These are phyloP conservation scores for Ogataea saltuana DNA, from an alignment of 805 yeast species.

Conservation along the genomic window DNA sequence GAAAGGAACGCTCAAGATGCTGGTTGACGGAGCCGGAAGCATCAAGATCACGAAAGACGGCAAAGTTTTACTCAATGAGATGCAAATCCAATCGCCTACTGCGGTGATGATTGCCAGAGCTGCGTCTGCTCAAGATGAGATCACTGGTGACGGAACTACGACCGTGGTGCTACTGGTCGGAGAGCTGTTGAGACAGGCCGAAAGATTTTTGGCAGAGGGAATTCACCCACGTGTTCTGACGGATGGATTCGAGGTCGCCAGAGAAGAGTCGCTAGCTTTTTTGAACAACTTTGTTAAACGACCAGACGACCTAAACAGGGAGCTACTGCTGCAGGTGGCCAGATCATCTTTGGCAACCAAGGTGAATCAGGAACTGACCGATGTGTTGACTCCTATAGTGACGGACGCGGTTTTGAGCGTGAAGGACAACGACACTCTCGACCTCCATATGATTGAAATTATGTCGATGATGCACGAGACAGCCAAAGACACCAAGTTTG, in stretches of 20 bases:
- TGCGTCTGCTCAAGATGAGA: slow-evolving; percentile 97
- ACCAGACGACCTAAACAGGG: slow-evolving; percentile 68
- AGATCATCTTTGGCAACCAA: slow-evolving; percentile 87
- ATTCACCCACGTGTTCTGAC: slow-evolving; percentile 93
- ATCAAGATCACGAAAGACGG: slow-evolving; percentile 97
- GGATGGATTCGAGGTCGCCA: slow-evolving; percentile 92
- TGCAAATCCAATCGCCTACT: slow-evolving; percentile 94
- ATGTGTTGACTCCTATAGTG: slow-evolving; percentile 87
- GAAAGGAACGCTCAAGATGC: slow-evolving; percentile 92
- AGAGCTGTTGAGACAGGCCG: slow-evolving; percentile 91
- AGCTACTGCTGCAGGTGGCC: slow-evolving; percentile 87
- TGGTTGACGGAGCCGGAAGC: slow-evolving; percentile 95
- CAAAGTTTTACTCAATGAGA: slow-evolving; percentile 86
- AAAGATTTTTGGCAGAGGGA: slow-evolving; percentile 88
- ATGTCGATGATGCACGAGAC: slow-evolving; percentile 97
- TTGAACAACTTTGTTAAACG: slow-evolving; percentile 65
- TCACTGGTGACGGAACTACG: slow-evolving; percentile 99
- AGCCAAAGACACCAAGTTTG: slow-evolving; percentile 77
- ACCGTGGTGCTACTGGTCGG: slow-evolving; percentile 94
- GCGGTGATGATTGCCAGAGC: slow-evolving; percentile 94
- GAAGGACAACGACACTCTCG: slow-evolving; percentile 55
- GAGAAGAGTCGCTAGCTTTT: slow-evolving; percentile 69
- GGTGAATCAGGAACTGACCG: slow-evolving; percentile 73
- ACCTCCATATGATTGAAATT: slow-evolving; percentile 95
- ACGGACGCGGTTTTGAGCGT: slow-evolving; percentile 93